phyloP scores from a whole-genome alignment of 495 filamentous ascomycete species.

The Penicillium canariense region DNA sequence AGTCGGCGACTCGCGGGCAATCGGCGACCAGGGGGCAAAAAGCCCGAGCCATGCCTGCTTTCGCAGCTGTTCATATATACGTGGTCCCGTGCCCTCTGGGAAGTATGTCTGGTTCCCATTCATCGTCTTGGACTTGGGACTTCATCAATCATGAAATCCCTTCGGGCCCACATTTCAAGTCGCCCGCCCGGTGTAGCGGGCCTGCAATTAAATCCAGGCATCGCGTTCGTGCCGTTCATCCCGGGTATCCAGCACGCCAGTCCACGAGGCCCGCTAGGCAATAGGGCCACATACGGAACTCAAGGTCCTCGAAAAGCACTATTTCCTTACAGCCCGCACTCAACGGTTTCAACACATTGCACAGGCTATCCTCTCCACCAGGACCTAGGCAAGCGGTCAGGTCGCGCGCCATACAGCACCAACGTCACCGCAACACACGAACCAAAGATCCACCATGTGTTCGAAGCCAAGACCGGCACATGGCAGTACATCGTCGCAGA shows the following conservation, averaged over 20 bases:
- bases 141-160: background rate
- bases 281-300: background rate
- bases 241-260: background rate
- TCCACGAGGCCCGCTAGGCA: background rate
- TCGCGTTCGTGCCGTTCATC: background rate
- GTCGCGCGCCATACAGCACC: constrained; percentile 6
- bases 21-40: constrained; percentile 14
- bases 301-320: background rate
- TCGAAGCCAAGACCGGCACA: constrained; percentile 48
- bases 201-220: background rate
- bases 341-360: background rate
- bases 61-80: too few species aligned
- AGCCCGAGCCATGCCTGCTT: constrained; percentile 6
- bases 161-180: background rate
- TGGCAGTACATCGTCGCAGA: constrained; percentile 63
- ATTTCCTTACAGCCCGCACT: background rate
- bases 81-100: background rate
- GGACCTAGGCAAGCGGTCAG: background rate
- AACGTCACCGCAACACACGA: constrained; percentile 6
- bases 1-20: constrained; percentile 13
- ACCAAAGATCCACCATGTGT: constrained; percentile 43
- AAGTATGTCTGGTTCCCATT: background rate
- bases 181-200: background rate
- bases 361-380: background rate
- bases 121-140: background rate